phyloP scores from a whole-genome alignment of 805 yeast genomes.

The Nakazawaea laoshanensis region DNA sequence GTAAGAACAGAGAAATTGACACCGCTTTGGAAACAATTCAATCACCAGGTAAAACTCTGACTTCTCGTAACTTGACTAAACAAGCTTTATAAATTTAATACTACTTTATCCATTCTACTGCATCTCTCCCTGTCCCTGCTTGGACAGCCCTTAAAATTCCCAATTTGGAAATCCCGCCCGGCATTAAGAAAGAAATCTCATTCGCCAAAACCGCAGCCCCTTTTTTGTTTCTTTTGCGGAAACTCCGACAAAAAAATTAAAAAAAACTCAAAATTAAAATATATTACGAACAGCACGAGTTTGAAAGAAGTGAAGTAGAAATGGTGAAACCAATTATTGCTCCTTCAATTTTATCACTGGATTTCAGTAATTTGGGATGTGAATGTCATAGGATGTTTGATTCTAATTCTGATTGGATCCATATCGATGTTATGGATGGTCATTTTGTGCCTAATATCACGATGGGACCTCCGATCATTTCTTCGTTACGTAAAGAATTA shows the following conservation, averaged over 20 bases:
- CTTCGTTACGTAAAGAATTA: constrained; percentile 64
- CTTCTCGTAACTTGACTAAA: too few relatives aligned
- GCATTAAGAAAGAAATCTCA: too few relatives aligned
- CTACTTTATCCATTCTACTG: too few relatives aligned
- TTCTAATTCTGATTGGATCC: constrained; percentile 92
- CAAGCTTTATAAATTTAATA: too few relatives aligned
- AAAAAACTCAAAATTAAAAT: not conserved
- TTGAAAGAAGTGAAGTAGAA: not conserved
- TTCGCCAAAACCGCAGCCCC: too few relatives aligned
- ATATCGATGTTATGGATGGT: constrained; percentile 98
- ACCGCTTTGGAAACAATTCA: constrained; percentile 10
- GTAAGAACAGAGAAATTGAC: constrained; percentile 9
- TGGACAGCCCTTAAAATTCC: too few relatives aligned
- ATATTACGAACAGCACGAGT: too few relatives aligned
- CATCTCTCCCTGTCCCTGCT: too few relatives aligned
- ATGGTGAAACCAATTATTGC: constrained; percentile 86
- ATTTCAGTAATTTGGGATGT: constrained; percentile 82
- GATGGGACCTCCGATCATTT: constrained; percentile 85
- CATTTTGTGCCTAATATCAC: constrained; percentile 96
- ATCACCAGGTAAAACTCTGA: too few relatives aligned
- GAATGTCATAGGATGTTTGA: constrained; percentile 77
- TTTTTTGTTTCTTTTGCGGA: too few relatives aligned
- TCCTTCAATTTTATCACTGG: constrained; percentile 89
- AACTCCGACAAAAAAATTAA: not conserved
- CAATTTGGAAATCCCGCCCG: too few relatives aligned